phyloP scores from a whole-genome alignment of 345 rosid species.

The Populus nigra region DNA sequence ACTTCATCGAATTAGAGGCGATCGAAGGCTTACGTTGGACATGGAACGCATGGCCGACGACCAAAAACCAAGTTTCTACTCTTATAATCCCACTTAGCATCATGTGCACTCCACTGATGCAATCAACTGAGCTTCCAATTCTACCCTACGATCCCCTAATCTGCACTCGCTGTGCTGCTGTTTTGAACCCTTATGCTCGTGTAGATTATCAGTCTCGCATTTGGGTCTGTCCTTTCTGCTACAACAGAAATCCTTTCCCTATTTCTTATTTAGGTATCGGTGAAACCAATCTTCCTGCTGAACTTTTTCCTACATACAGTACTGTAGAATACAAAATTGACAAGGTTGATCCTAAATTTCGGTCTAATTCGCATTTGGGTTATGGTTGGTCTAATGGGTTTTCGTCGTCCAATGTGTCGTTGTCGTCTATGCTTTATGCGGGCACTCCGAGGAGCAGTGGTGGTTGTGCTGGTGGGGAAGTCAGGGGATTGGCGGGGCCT shows the following conservation, averaged over 20 bases:
- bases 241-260: slow-evolving; percentile 61
- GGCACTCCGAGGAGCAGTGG: slow-evolving; percentile 31
- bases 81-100: slow-evolving; percentile 71
- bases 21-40: slow-evolving; percentile 95
- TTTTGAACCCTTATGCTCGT: slow-evolving; percentile 85
- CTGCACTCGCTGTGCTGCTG: slow-evolving; percentile 68
- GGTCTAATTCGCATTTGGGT: slow-evolving; percentile 15
- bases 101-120: slow-evolving; percentile 80
- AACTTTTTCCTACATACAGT: slow-evolving; percentile 92
- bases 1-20: slow-evolving; percentile 80
- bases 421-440: slow-evolving; percentile 41
- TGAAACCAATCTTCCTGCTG: slow-evolving; percentile 87
- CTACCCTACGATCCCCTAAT: slow-evolving; percentile 79
- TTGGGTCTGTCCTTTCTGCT: slow-evolving; percentile 89
- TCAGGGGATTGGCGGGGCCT: slow-evolving; percentile 22
- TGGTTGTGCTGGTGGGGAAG: slow-evolving; percentile 29
- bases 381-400: slow-evolving; percentile 21
- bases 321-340: slow-evolving; percentile 60
- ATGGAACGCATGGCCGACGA: slow-evolving; percentile 95
- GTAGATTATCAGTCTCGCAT: slow-evolving; percentile 81
- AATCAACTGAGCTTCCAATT: slow-evolving; percentile 75
- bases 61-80: slow-evolving; percentile 54
- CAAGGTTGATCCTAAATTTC: slow-evolving; percentile 11
- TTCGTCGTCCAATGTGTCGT: slow-evolving; percentile 47
- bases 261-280: slow-evolving; percentile 68